phyloP scores from a whole-genome alignment of 2,329 filamentous ascomycete species.

The Aspergillus pseudonomiae region DNA sequence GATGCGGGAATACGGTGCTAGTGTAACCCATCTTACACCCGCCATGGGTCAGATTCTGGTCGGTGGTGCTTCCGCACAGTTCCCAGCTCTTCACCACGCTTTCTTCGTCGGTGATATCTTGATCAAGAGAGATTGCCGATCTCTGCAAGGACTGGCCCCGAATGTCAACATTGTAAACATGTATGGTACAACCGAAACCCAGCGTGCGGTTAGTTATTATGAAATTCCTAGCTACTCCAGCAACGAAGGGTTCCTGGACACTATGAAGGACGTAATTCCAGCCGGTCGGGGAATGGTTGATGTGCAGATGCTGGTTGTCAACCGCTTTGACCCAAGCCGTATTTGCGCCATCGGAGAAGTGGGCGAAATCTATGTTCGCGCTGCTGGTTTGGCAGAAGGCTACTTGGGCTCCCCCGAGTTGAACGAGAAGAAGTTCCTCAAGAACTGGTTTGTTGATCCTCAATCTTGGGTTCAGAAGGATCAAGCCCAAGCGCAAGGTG shows the following conservation, averaged over 20 bases:
- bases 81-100: slow-evolving; percentile 73
- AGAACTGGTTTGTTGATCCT: slow-evolving; percentile 83
- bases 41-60: slow-evolving; percentile 95
- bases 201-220: slow-evolving; percentile 79
- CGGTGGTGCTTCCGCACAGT: slow-evolving; percentile 77
- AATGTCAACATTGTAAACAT: slow-evolving; percentile 80
- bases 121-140: slow-evolving; percentile 78
- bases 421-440: slow-evolving; percentile 75
- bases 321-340: slow-evolving; percentile 66
- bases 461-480: slow-evolving; percentile 69
- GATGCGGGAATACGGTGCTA: slow-evolving; percentile 75
- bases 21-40: slow-evolving; percentile 85
- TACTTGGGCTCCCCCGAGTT: slow-evolving; percentile 67
- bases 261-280: slow-evolving; percentile 74
- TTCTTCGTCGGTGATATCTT: slow-evolving; percentile 94
- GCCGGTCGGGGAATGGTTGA: slow-evolving; percentile 85
- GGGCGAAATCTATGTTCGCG: slow-evolving; percentile 81
- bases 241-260: slow-evolving; percentile 66
- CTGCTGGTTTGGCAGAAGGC: slow-evolving; percentile 80
- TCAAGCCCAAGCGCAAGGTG: slow-evolving; percentile 52
- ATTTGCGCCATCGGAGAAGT: slow-evolving; percentile 79
- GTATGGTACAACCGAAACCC: slow-evolving; percentile 87
- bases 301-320: slow-evolving; percentile 84
- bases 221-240: slow-evolving; percentile 69
- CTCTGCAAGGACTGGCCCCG: slow-evolving; percentile 73